Percentiles rank a stretch among this genome's conserved stretches.
Conservation (phyloP, 257 asterid species). For the Fraxinus anomala region DNA sequence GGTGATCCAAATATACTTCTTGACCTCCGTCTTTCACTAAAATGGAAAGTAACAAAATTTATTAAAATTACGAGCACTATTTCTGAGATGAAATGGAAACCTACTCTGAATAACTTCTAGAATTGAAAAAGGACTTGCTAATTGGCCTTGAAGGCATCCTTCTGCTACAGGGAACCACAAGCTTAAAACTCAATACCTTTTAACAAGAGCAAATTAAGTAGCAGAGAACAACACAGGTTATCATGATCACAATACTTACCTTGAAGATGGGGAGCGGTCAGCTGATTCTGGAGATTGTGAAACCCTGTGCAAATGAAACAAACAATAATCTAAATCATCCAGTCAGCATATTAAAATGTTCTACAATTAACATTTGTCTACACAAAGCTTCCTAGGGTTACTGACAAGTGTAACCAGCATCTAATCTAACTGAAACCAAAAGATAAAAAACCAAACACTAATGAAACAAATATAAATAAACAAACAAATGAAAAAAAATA, state of each 20-base stretch:
- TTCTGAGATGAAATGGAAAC: slow-evolving; percentile 12
- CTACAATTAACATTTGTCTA: not conserved
- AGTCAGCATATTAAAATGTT: slow-evolving; percentile 4
- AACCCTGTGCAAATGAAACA: slow-evolving; percentile 44
- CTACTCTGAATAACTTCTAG: slow-evolving; percentile 56
- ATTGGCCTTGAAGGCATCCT: slow-evolving; percentile 47
- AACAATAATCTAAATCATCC: slow-evolving; percentile 29
- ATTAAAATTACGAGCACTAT: slow-evolving; percentile 9
- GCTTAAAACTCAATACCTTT: slow-evolving; percentile 2
- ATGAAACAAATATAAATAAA: not conserved
- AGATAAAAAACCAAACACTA: not conserved
- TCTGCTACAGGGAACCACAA: slow-evolving; percentile 35
- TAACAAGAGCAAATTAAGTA: not conserved
- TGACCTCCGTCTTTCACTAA: slow-evolving; percentile 59
- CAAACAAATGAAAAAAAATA: not conserved
- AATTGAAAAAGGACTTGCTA: slow-evolving; percentile 53
- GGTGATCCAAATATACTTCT: slow-evolving; percentile 60
- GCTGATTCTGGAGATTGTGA: slow-evolving; percentile 65
- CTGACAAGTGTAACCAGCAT: slow-evolving; percentile 1
- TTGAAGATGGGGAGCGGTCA: slow-evolving; percentile 49
- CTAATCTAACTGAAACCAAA: not conserved
- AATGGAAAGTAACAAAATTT: slow-evolving; percentile 16
- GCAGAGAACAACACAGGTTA: not conserved
- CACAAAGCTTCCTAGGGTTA: not conserved
- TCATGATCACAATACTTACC: slow-evolving; percentile 38